Percentiles rank a stretch among this genome's conserved stretches.
These are phyloP conservation scores for Emericellopsis atlantica DNA, from an alignment of 2,329 filamentous ascomycete genomes.

Conservation along the genomic window DNA sequence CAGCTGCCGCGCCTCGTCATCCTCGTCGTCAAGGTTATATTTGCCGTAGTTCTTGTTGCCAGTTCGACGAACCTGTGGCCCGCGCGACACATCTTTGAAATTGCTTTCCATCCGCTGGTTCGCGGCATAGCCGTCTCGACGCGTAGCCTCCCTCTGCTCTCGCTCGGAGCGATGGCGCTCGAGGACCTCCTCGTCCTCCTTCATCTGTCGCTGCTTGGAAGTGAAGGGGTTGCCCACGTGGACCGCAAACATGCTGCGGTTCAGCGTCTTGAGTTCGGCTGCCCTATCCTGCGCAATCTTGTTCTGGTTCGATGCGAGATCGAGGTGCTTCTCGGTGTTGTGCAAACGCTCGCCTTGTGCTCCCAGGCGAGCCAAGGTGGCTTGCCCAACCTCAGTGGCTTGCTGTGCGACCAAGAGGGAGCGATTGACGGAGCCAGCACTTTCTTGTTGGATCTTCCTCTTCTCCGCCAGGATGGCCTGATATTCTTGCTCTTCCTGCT, in stretches of 20 bases:
- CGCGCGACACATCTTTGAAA: slow-evolving; percentile 26
- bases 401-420: slow-evolving; percentile 26
- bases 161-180: slow-evolving; percentile 55
- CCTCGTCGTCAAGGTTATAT: slow-evolving; percentile 67
- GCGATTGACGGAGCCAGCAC: slow-evolving; percentile 29
- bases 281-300: slow-evolving; percentile 68
- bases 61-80: slow-evolving; percentile 14
- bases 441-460: slow-evolving; percentile 66
- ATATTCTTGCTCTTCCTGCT: slow-evolving; percentile 61
- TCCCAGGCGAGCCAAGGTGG: slow-evolving; percentile 61
- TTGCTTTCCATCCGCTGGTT: slow-evolving; percentile 40
- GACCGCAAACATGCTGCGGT: slow-evolving; percentile 83
- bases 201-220: slow-evolving; percentile 47
- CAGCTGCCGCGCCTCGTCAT: slow-evolving; percentile 30
- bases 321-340: slow-evolving; percentile 73
- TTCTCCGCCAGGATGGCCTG: slow-evolving; percentile 39
- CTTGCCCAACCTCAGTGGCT: slow-evolving; percentile 46
- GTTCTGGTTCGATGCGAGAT: slow-evolving; percentile 66
- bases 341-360: slow-evolving; percentile 71
- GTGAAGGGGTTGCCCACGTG: slow-evolving; percentile 72
- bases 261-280: slow-evolving; percentile 71
- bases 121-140: slow-evolving; percentile 34
- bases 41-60: slow-evolving; percentile 38
- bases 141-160: slow-evolving; percentile 51
- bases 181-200: slow-evolving; percentile 56